A percentile compares a stretch with the other conserved stretches of the same genome.
These are phyloP conservation scores for Corylus heterophylla DNA, from an alignment of 306 rosid species.

Conservation along the genomic window DNA sequence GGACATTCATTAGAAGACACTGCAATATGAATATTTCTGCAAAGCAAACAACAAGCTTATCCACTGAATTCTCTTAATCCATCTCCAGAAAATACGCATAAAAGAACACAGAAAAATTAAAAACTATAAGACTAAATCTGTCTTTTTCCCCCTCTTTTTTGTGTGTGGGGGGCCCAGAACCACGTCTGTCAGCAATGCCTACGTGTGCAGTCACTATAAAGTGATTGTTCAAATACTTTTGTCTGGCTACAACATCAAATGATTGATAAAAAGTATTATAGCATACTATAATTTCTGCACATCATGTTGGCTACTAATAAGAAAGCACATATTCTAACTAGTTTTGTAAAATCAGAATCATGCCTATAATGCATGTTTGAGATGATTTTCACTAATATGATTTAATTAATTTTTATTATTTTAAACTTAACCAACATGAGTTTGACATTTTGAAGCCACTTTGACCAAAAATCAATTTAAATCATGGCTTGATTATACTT, in stretches of 20 bases:
- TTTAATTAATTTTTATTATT: neutral
- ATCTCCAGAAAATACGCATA: neutral
- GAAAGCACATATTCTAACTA: neutral
- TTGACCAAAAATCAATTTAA: neutral
- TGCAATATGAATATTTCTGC: neutral
- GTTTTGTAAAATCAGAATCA: neutral
- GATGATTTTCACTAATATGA: neutral
- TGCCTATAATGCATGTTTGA: neutral
- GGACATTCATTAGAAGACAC: neutral
- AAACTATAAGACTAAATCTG: neutral
- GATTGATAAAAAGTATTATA: neutral
- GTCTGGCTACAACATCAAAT: conserved; percentile 7
- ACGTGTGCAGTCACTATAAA: neutral
- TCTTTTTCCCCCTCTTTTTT: neutral
- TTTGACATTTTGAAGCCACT: neutral
- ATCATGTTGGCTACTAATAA: neutral
- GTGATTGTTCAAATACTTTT: neutral
- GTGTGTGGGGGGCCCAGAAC: neutral
- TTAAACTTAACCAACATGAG: neutral
- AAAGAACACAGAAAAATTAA: neutral
- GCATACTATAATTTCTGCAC: neutral
- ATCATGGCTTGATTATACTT: neutral
- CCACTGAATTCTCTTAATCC: neutral
- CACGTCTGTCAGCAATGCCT: neutral
- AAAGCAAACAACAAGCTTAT: neutral